Evolutionary conservation across 495 filamentous ascomycete genomes (phyloP), one percentile per base, ranked within the genome.

Genomic region (Pseudomonodictys pantanalensis): DNA sequence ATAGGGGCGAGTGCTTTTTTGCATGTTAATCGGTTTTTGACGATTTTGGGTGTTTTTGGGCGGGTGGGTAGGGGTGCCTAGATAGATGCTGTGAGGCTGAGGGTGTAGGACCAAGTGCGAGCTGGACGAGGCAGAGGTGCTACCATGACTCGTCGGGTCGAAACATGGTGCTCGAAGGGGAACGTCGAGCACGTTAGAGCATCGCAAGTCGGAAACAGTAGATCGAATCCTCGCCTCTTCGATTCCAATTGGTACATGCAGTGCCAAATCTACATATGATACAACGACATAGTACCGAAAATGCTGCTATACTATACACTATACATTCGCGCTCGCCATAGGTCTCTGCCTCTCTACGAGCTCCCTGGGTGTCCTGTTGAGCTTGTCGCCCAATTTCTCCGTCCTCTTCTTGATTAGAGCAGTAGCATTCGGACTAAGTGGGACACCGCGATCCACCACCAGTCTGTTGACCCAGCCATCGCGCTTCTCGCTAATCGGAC

Each of bases 1-100:
- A 58, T 64, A 39, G 60, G 35, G 1, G 45, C 12, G 5, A 64
- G 49, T 41, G 54, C 43, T 25, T 64, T 64, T 58, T 49, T 64
- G 60, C 47, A 55, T 35, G 53, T 64, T 17, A 58, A 64, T 58
- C 41, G 60, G 0, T n/a, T 50, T 3, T 20, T 33, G 23, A 64
- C 60, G 38, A 6, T 64, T 18, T 7, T 53, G 24, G 60, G 60
- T 28, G 24, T 58, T 24, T 64, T 64, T 50, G 60, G 60, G 42
- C 56, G 53, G 60, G 15, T 63, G 1, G 46, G 60, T n/a, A 17
- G 58, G 22, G 43, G 58, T n/a, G n/a, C n/a, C n/a, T n/a, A n/a
- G n/a, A n/a, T n/a, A n/a, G n/a, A n/a, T n/a, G n/a, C n/a, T n/a
- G n/a, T n/a, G n/a, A n/a, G n/a, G n/a, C n/a, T n/a, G n/a, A n/a